phyloP scores from a whole-genome alignment of 2,329 filamentous ascomycete species.

The Magnaporthales sp. region DNA sequence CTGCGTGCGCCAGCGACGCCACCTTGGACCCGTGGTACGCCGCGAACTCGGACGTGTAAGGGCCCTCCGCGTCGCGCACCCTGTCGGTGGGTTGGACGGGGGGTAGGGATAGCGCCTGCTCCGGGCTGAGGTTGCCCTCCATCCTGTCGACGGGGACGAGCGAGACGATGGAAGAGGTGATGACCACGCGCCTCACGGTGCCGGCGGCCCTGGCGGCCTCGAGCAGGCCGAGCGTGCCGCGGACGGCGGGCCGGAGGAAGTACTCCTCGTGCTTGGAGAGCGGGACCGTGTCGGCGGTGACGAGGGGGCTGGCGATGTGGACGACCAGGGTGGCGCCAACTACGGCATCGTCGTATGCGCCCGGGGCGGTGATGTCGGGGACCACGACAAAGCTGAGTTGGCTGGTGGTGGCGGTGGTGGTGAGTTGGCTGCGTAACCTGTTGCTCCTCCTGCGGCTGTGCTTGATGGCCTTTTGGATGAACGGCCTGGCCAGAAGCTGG shows the following conservation, averaged over 20 bases:
- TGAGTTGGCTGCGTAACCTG: neutral
- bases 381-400: slow-evolving; percentile 9
- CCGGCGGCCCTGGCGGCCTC: slow-evolving; percentile 9
- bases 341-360: slow-evolving; percentile 11
- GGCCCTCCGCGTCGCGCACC: slow-evolving; percentile 11
- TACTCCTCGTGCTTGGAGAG: slow-evolving; percentile 6
- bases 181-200: slow-evolving; percentile 11
- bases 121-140: slow-evolving; percentile 8
- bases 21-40: slow-evolving; percentile 28
- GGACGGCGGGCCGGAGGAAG: slow-evolving; percentile 12
- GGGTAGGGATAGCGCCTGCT: slow-evolving; percentile 20
- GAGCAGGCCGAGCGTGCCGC: slow-evolving; percentile 11
- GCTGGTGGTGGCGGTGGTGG: neutral
- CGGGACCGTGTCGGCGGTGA: slow-evolving; percentile 11
- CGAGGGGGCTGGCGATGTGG: slow-evolving; percentile 11
- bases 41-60: slow-evolving; percentile 20
- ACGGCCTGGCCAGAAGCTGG: slow-evolving; percentile 6
- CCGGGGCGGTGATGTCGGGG: slow-evolving; percentile 10
- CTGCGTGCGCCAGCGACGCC: slow-evolving; percentile 21
- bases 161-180: slow-evolving; percentile 21
- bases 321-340: slow-evolving; percentile 11
- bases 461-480: slow-evolving; percentile 3
- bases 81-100: slow-evolving; percentile 23
- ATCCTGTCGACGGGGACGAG: slow-evolving; percentile 11
- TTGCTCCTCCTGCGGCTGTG: neutral